phyloP scores from a whole-genome alignment of 176 grass and related monocot species.

The Carex pumila region DNA sequence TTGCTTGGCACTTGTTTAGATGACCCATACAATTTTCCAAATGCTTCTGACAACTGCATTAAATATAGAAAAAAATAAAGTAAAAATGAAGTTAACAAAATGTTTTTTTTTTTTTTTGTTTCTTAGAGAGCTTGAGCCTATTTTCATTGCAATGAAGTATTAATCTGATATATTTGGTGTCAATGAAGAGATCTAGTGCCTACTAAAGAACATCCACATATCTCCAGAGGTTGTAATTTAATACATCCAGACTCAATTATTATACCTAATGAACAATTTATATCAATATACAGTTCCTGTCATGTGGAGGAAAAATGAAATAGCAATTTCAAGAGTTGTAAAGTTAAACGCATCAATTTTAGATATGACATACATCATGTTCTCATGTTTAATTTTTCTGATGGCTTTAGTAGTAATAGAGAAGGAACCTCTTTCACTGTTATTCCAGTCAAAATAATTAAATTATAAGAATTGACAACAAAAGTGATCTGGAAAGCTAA shows the following conservation, averaged over 20 bases:
- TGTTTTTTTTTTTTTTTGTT: background rate
- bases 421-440: background rate
- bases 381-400: background rate
- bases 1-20: constrained; percentile 68
- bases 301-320: background rate
- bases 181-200: background rate
- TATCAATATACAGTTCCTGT: background rate
- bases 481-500: background rate
- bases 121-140: background rate
- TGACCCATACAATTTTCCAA: constrained; percentile 89
- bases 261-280: background rate
- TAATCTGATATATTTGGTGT: background rate
- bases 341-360: background rate
- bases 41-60: constrained; percentile 92
- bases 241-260: background rate
- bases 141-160: background rate
- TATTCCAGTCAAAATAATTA: background rate
- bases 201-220: background rate
- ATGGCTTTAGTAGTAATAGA: background rate
- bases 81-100: background rate
- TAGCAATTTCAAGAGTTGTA: background rate
- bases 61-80: background rate
- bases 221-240: background rate
- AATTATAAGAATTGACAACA: background rate
- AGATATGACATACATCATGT: background rate